Base-by-base conservation (phyloP, 106 monocot species). In the Agapanthus africanus region DNA sequence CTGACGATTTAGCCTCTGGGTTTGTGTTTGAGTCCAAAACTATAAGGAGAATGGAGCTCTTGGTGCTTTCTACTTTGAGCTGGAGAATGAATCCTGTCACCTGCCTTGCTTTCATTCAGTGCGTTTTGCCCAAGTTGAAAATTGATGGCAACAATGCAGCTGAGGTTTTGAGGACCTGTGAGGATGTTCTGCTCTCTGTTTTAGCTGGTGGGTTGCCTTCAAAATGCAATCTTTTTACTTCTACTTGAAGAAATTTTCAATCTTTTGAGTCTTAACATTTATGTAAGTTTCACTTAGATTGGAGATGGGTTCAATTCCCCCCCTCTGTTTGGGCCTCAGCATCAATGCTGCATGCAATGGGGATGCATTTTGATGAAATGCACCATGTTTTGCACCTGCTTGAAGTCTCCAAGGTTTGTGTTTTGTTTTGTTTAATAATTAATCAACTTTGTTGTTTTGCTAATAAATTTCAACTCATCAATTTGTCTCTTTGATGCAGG, bases 1-100 rank as follows among this genome's bases (percentile, higher is more conserved):
- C 36, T 18, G 31, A 37, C 71, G 73, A 75, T 41, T 70, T 68
- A 5, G 41, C 2, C 19, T 37, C 37, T 7, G 79, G 76, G 68
- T 88, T 71, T 40, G 44, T 91, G 61, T 95, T 95, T 59, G 95
- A 95, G 42, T 70, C 80, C 0, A 91, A 82, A 81, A 91, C 95
- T 0, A 62, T 95, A 11, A 69, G 80, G 61, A 74, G 95, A 33
- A 95, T 95, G 95, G 95, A 95, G 78, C 78, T 95, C 8, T 68
- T 95, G 37, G 79, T 95, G 42, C 74, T 95, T 6, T 86, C 95
- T 1, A 73, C 90, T 1, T 82, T 94, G 16, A 60, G 74, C 0
- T 94, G 90, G 90, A 69, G 79, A 66, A 85, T 94, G 87, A 88
- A 82, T 38, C 81, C 88, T 0, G 83, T 84, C 40, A 95, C 95